Evolutionary conservation across 2,329 filamentous ascomycete genomes (phyloP), one percentile per base, ranked within the genome.

Genomic region (Sporothrix pseudoabietina): DNA sequence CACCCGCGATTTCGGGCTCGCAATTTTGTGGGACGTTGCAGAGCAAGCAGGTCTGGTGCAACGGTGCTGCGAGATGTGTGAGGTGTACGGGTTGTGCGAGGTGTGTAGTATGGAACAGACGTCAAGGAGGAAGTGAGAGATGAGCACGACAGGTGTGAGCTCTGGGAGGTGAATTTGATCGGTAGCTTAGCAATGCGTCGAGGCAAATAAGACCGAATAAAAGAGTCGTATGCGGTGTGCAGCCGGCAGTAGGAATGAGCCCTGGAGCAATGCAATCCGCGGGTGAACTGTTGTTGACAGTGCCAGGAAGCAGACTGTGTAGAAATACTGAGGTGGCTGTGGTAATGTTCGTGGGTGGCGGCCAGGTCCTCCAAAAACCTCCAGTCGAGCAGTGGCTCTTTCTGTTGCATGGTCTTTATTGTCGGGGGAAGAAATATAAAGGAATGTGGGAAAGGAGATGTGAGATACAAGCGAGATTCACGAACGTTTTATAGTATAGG

Each of bases 21-120:
- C 65, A 61, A 26, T n/a, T 52, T 73, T 71, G 74, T 75, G 71
- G 32, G 69, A 77, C 74, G 76, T 74, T 75, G 73, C 52, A 75
- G 68, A 41, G 30, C 35, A 32, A 55, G 68, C 30, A 70, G 54
- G 12, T 66, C 30, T 71, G 73, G 71, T 73, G 52, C 54, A 14
- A 71, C 68, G 22, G 44, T 55, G 39, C n/a, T 59, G 71, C 44
- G 22, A 72, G 69, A 68, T 12, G 65, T 22, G 54, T 32, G 65
- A 69, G 65, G 35, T 19, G 63, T 39, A 39, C 47, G 63, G 41
- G 65, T 54, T 22, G 22, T 52, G 66, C 39, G 35, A 70, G 59
- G 39, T 3, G 32, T 59, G 47, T n/a, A 39, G 41, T 65, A 70
- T 4, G 71, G 19, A 55, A n/a, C 14, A 47, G 55, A 30, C 39